Percentiles rank a stretch among this genome's conserved stretches.
Conservation (phyloP, 768 basidiomycete genomes). For the Psilocybe azurescens region DNA sequence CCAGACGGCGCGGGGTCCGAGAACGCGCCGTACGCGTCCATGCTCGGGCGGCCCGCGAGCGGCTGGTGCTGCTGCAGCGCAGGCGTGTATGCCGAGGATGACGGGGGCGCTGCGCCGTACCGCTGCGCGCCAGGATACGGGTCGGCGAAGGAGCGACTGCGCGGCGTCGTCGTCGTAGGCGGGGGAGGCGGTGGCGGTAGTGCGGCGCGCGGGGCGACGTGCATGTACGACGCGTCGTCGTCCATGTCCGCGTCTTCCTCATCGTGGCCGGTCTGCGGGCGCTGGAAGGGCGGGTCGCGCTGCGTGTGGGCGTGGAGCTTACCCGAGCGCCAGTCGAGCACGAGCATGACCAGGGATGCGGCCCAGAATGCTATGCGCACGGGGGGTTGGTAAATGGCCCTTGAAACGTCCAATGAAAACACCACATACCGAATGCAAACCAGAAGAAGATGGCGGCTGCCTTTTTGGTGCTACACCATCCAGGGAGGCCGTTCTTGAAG, state of each 20-base stretch:
- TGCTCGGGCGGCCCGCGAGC: constrained; percentile 60
- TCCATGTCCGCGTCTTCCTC: constrained; percentile 58
- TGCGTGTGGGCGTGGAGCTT: constrained; percentile 56
- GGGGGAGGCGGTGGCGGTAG: constrained; percentile 29
- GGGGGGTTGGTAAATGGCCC: background rate
- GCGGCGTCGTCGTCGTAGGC: constrained; percentile 35
- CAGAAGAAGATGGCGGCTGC: constrained; percentile 91
- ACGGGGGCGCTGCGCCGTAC: constrained; percentile 24
- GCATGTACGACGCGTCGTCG: constrained; percentile 56
- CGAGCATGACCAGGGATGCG: constrained; percentile 65
- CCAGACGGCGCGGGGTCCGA: constrained; percentile 85
- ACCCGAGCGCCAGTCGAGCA: constrained; percentile 81
- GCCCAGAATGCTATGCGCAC: constrained; percentile 69
- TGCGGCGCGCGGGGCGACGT: constrained; percentile 44
- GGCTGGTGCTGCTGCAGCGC: constrained; percentile 26
- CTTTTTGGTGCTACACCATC: constrained; percentile 94
- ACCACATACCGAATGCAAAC: constrained; percentile 72
- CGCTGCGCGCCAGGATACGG: constrained; percentile 34
- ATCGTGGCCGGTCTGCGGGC: constrained; percentile 53
- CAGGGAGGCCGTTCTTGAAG: constrained; percentile 70
- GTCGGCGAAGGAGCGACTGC: constrained; percentile 60
- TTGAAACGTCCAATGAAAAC: background rate
- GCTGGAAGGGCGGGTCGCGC: constrained; percentile 80
- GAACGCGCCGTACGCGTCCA: constrained; percentile 92
- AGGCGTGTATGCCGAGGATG: constrained; percentile 35